A percentile compares a stretch with the other conserved stretches of the same genome.
phyloP scores from a whole-genome alignment of 768 basidiomycete species.

The Leccinum disarticulatum region DNA sequence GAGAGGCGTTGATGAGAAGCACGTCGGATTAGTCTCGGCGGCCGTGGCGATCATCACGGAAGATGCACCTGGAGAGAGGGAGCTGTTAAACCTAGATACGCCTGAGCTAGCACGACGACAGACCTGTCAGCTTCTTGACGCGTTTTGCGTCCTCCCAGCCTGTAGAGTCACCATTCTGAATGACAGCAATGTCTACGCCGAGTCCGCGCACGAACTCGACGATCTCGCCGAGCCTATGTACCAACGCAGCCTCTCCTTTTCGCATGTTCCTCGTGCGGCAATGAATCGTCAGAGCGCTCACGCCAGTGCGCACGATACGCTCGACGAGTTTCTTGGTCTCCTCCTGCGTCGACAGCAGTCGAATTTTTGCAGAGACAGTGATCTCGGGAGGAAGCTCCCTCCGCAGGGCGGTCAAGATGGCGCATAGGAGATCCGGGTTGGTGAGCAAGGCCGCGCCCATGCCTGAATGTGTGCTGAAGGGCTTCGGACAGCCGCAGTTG shows the following conservation, averaged over 20 bases:
- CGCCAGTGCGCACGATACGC: slow-evolving; percentile 82
- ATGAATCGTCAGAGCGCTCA: slow-evolving; percentile 89
- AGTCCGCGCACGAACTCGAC: slow-evolving; percentile 78
- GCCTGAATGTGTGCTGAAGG: slow-evolving; percentile 89
- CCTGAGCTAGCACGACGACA: slow-evolving; percentile 15
- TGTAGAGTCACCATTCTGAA: slow-evolving; percentile 92
- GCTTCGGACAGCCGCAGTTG: slow-evolving; percentile 97
- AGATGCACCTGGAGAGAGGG: slow-evolving; percentile 58
- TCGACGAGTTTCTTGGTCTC: slow-evolving; percentile 90
- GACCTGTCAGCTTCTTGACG: slow-evolving; percentile 74
- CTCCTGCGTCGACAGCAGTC: slow-evolving; percentile 81
- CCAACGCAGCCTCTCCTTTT: slow-evolving; percentile 72
- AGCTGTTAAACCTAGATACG: background rate
- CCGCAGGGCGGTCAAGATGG: slow-evolving; percentile 81
- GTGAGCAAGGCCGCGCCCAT: slow-evolving; percentile 97
- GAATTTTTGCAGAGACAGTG: slow-evolving; percentile 92
- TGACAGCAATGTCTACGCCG: slow-evolving; percentile 79
- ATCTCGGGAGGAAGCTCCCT: slow-evolving; percentile 71
- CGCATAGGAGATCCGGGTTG: slow-evolving; percentile 87
- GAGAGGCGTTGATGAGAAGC: slow-evolving; percentile 72
- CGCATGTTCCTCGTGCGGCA: slow-evolving; percentile 95
- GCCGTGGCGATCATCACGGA: slow-evolving; percentile 97
- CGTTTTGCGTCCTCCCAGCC: slow-evolving; percentile 77
- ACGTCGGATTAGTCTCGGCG: slow-evolving; percentile 89
- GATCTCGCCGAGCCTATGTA: slow-evolving; percentile 78